Conservation (phyloP, 768 basidiomycete species). For the Xerocomellus chrysenteron region DNA sequence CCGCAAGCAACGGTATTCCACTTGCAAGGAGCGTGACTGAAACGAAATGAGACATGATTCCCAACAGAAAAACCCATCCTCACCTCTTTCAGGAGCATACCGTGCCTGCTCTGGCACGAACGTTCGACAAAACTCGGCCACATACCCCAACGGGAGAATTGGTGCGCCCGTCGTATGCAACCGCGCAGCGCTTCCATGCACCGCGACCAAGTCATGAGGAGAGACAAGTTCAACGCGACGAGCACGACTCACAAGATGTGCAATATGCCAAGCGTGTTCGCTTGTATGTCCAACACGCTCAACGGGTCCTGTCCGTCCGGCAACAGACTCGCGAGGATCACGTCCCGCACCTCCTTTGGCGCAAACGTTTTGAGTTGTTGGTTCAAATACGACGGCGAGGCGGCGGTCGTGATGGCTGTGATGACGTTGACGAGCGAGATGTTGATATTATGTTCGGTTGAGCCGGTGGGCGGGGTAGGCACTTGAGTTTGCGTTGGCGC, state of each 20-base stretch:
- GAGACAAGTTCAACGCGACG: background rate
- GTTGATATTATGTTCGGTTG: slow-evolving; percentile 8
- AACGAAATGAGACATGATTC: slow-evolving; percentile 3
- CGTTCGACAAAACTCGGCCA: slow-evolving; percentile 58
- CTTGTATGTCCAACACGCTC: slow-evolving; percentile 49
- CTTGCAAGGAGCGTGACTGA: slow-evolving; percentile 67
- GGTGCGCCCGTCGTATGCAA: slow-evolving; percentile 40
- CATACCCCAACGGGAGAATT: slow-evolving; percentile 40
- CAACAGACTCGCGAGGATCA: slow-evolving; percentile 52
- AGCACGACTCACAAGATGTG: slow-evolving; percentile 64
- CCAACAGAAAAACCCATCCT: background rate
- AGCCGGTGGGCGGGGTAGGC: background rate
- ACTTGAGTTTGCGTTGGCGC: slow-evolving; percentile 3
- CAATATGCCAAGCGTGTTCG: slow-evolving; percentile 63
- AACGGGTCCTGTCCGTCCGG: slow-evolving; percentile 69
- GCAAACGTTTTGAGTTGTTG: slow-evolving; percentile 45
- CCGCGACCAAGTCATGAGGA: background rate
- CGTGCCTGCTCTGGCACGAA: slow-evolving; percentile 67
- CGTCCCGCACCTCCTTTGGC: slow-evolving; percentile 58
- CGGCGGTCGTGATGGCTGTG: slow-evolving; percentile 45
- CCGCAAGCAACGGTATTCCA: slow-evolving; percentile 55
- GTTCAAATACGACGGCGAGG: slow-evolving; percentile 39
- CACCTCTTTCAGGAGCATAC: slow-evolving; percentile 68
- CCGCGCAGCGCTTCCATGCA: slow-evolving; percentile 53
- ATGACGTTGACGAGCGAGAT: slow-evolving; percentile 42